These are phyloP conservation scores for Hypoxylon crocopeplum DNA, from an alignment of 495 filamentous ascomycete genomes.

Conservation along the genomic window DNA sequence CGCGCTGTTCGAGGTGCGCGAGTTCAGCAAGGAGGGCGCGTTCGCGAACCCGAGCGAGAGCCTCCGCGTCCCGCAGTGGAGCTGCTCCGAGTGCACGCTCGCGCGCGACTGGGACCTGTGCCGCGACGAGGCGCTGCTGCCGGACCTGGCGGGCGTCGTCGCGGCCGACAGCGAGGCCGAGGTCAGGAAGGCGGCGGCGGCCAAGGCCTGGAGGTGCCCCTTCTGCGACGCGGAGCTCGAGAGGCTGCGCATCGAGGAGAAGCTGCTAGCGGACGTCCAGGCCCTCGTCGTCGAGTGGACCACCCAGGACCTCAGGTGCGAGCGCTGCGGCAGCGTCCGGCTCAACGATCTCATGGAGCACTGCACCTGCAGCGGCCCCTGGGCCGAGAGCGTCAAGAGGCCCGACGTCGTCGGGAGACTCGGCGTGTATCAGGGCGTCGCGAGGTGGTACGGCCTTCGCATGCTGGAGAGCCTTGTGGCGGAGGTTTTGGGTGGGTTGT, in stretches of 20 bases:
- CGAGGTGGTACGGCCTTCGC: slow-evolving; percentile 76
- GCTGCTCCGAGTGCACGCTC: slow-evolving; percentile 87
- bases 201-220: slow-evolving; percentile 75
- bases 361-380: slow-evolving; percentile 87
- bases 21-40: slow-evolving; percentile 85
- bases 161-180: slow-evolving; percentile 15
- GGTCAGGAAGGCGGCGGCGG: slow-evolving; percentile 42
- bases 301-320: slow-evolving; percentile 89
- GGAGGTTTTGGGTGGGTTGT: slow-evolving; percentile 58
- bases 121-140: slow-evolving; percentile 84
- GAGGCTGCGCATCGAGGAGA: slow-evolving; percentile 80
- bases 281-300: slow-evolving; percentile 78
- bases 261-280: slow-evolving; percentile 78
- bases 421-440: slow-evolving; percentile 73
- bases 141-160: slow-evolving; percentile 51
- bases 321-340: slow-evolving; percentile 67
- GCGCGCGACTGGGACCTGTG: slow-evolving; percentile 91
- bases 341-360: slow-evolving; percentile 97
- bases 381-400: slow-evolving; percentile 73
- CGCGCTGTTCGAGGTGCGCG: slow-evolving; percentile 86
- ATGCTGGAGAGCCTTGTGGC: slow-evolving; percentile 79
- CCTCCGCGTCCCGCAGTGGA: slow-evolving; percentile 74
- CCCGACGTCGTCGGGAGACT: slow-evolving; percentile 72
- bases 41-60: slow-evolving; percentile 86
- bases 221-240: slow-evolving; percentile 81